Percentiles rank a stretch among this genome's conserved stretches.
These are phyloP conservation scores for Coniella vitis DNA, from an alignment of 2,329 filamentous ascomycete genomes.

Conservation along the genomic window DNA sequence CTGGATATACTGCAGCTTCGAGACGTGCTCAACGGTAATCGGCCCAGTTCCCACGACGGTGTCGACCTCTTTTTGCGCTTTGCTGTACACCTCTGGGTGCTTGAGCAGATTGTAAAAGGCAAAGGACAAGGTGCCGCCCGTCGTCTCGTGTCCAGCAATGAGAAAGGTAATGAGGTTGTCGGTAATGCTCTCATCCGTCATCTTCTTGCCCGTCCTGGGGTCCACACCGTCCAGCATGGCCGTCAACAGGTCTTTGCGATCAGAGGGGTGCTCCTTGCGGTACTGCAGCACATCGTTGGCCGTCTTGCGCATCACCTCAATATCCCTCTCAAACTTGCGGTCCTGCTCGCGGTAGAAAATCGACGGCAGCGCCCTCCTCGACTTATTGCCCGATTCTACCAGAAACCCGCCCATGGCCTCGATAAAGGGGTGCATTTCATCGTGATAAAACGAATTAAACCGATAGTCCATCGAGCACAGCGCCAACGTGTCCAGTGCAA, in stretches of 20 bases:
- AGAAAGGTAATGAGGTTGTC: conserved; percentile 69
- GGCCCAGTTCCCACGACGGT: conserved; percentile 51
- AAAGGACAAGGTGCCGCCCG: conserved; percentile 60
- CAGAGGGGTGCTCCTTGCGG: conserved; percentile 46
- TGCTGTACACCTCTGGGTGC: conserved; percentile 50
- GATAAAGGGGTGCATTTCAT: conserved; percentile 64
- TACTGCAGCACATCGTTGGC: conserved; percentile 54
- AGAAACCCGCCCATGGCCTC: conserved; percentile 60
- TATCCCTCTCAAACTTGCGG: conserved; percentile 47
- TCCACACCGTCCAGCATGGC: conserved; percentile 65
- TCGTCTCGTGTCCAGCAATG: conserved; percentile 66
- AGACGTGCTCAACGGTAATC: conserved; percentile 54
- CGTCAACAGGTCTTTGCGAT: conserved; percentile 60
- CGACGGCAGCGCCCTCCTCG: conserved; percentile 39
- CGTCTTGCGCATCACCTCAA: conserved; percentile 46
- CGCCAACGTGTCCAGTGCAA: conserved; percentile 66
- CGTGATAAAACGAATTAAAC: conserved; percentile 69
- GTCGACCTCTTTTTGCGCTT: conserved; percentile 63
- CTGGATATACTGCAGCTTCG: conserved; percentile 58
- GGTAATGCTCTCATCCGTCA: conserved; percentile 56
- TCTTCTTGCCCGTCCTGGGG: conserved; percentile 57
- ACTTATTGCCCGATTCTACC: conserved; percentile 44
- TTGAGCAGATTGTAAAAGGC: conserved; percentile 59
- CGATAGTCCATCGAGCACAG: conserved; percentile 65
- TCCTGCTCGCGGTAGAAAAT: conserved; percentile 43